Conservation (phyloP, 1,139 yeast species). For the Geotrichum bryndzae region DNA sequence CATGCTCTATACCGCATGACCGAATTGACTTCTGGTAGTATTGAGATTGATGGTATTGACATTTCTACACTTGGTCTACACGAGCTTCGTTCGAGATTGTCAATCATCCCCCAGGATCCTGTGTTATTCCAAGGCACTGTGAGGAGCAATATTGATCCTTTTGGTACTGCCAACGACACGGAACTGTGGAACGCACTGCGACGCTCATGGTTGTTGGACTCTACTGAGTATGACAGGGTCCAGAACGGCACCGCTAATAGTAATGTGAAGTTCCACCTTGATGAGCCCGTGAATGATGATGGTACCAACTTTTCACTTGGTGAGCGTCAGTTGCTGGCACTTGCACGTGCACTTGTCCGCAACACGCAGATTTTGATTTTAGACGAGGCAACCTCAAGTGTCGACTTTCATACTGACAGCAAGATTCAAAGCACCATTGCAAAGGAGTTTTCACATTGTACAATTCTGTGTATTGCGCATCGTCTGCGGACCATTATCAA, state of each 20-base stretch:
- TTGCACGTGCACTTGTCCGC: slow-evolving; percentile 74
- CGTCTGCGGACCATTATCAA: slow-evolving; percentile 61
- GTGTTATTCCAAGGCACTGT: slow-evolving; percentile 63
- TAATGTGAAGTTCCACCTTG: slow-evolving; percentile 58
- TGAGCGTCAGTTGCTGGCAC: slow-evolving; percentile 67
- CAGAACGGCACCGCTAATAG: neutral
- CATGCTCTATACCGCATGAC: slow-evolving; percentile 57
- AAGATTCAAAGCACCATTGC: slow-evolving; percentile 62
- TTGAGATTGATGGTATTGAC: slow-evolving; percentile 56
- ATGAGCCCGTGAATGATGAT: slow-evolving; percentile 62
- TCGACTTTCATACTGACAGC: slow-evolving; percentile 71
- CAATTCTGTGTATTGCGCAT: slow-evolving; percentile 75
- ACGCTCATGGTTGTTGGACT: slow-evolving; percentile 56
- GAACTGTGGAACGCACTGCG: slow-evolving; percentile 54
- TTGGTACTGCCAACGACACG: slow-evolving; percentile 46
- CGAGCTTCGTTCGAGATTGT: slow-evolving; percentile 52
- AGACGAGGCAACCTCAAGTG: slow-evolving; percentile 82
- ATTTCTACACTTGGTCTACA: slow-evolving; percentile 51
- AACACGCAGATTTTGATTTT: slow-evolving; percentile 59
- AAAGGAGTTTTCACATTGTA: slow-evolving; percentile 56
- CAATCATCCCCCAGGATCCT: slow-evolving; percentile 79
- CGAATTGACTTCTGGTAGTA: slow-evolving; percentile 49
- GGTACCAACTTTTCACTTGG: slow-evolving; percentile 73
- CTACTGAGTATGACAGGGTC: slow-evolving; percentile 34
- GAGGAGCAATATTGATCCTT: slow-evolving; percentile 64